Evolutionary conservation across 306 rosid species (phyloP).

Genomic region (Carpinus viminea): DNA sequence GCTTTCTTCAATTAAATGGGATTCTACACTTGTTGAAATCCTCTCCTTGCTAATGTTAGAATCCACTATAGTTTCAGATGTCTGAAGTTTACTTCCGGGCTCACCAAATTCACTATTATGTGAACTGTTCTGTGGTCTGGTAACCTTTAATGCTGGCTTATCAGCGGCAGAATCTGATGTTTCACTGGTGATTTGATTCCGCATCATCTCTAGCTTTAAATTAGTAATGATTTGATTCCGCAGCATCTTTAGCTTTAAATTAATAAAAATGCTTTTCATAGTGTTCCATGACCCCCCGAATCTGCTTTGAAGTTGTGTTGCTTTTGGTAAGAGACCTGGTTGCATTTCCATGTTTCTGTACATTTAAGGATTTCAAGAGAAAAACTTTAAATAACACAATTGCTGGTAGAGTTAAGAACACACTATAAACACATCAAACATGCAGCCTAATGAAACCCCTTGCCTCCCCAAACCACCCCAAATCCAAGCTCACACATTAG

Average conservation of each 20-base stretch:
- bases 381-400: neutral
- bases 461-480: neutral
- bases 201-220: slow-evolving; percentile 1
- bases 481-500: neutral
- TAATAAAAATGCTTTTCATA: slow-evolving; percentile 1
- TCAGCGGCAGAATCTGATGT: slow-evolving; percentile 4
- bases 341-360: slow-evolving; percentile 12
- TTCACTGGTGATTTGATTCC: neutral
- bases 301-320: neutral
- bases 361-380: neutral
- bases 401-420: neutral
- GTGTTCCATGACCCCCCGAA: neutral
- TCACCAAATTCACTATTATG: slow-evolving; percentile 8
- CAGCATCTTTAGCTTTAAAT: slow-evolving; percentile 1
- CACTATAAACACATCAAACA: neutral
- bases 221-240: slow-evolving; percentile 3
- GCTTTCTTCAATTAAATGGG: neutral
- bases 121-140: neutral
- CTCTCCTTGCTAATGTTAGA: slow-evolving; percentile 13
- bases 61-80: neutral
- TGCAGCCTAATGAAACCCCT: neutral
- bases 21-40: slow-evolving; percentile 8
- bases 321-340: neutral
- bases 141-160: slow-evolving; percentile 2
- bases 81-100: neutral